These are phyloP conservation scores for Diaporthe citriasiana DNA, from an alignment of 2,329 filamentous ascomycete species.

Conservation along the genomic window DNA sequence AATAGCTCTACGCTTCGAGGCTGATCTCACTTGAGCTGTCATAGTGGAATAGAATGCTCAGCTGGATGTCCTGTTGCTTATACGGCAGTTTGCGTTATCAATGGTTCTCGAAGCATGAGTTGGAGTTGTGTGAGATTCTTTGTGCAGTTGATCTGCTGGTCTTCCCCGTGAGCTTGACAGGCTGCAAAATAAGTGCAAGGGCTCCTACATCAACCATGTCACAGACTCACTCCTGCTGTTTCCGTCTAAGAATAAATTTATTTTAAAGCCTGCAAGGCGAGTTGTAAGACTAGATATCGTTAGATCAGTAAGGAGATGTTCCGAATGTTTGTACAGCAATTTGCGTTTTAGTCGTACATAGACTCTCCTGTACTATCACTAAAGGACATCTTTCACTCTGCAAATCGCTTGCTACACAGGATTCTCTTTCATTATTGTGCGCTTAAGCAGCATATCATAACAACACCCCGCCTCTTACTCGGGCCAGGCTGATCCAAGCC, in stretches of 20 bases:
- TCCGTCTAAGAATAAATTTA: neutral
- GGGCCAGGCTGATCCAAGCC: neutral
- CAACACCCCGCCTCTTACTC: neutral
- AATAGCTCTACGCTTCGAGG: too few species aligned
- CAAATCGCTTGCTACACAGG: neutral
- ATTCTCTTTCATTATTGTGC: neutral
- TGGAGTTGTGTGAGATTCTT: neutral
- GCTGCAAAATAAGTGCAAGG: neutral
- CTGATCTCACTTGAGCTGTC: neutral
- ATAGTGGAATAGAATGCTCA: too few species aligned
- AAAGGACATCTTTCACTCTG: neutral
- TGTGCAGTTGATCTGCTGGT: neutral
- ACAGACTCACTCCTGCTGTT: too few species aligned
- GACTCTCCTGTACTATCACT: neutral
- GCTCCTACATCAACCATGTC: neutral
- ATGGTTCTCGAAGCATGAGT: neutral
- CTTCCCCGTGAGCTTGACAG: neutral
- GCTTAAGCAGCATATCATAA: neutral
- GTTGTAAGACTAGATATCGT: neutral
- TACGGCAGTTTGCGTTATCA: too few species aligned
- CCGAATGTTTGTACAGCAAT: neutral
- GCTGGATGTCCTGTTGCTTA: neutral
- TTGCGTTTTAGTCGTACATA: neutral
- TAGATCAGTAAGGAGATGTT: neutral
- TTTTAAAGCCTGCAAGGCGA: neutral